Base-by-base conservation (phyloP, 768 basidiomycete genomes). In the Kwoniella dejecticola region DNA sequence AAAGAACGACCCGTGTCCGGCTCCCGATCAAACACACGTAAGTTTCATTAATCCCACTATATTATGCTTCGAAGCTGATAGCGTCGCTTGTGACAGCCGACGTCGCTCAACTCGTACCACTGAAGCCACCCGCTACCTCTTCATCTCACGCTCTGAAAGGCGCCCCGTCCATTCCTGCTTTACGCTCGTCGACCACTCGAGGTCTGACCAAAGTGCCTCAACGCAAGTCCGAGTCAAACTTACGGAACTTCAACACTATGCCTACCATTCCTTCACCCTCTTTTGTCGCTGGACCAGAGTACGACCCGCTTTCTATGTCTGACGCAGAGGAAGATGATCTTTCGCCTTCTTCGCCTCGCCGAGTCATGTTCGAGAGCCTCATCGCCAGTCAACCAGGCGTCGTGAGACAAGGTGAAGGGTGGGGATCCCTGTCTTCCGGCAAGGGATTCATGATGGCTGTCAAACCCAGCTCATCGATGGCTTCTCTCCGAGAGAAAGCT, bases 151-250 rank as follows among this genome's bases (percentile, higher is more conserved):
- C 66, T 7, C 62, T 73, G 31, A 70, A 70, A 26, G 72, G 70
- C 3, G 63, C 66, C 5, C 72, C 72, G 5, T 74, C 72, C n/a
- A 70, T 66, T 1, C 72, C 72, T 0, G 70, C 70, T n/a, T 59
- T 74, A 15, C 63, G 72, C 17, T 62, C 60, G 21, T 52, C 63
- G 6, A 62, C 60, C 26, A 59, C 50, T 7, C 50, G 63, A 23
- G 27, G 30, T 6, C 23, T 57, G 12, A 19, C 59, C 46, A 23
- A 46, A 56, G 36, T 66, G 33, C 36, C 60, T 50, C 29, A 33
- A 17, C 66, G 72, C 6, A 67, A 68, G 31, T 74, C 72, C 40
- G 72, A 74, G 50, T 71, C 70, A 11, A 74, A 74, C 33, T 52
- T 74, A 0, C 60, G 72, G 5, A 63, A 65, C 30, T 74, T 67